These are phyloP conservation scores for Ceratocystiopsis sp. DNA, from an alignment of 2,329 filamentous ascomycete species.

Conservation along the genomic window DNA sequence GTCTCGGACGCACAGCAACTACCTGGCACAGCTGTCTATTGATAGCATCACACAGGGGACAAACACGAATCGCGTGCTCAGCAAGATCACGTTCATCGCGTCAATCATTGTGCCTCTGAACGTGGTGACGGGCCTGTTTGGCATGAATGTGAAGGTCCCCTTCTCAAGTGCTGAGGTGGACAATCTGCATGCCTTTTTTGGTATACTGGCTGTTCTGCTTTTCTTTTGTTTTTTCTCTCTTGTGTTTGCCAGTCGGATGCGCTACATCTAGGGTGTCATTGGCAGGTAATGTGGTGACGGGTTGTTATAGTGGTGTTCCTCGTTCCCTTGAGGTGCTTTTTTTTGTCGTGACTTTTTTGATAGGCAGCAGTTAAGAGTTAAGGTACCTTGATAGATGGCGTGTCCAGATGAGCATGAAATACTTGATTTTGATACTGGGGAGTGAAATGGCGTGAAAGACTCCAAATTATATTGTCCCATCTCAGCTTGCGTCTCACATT, in stretches of 20 bases:
- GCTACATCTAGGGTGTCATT: constrained; percentile 24
- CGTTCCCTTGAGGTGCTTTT: neutral
- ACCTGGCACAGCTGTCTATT: constrained; percentile 84
- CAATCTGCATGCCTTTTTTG: constrained; percentile 36
- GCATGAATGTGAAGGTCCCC: constrained; percentile 72
- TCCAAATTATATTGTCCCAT: no score
- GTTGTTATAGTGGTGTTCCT: neutral
- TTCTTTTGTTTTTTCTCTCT: constrained; percentile 31
- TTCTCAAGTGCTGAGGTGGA: constrained; percentile 30
- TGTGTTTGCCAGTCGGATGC: constrained; percentile 24
- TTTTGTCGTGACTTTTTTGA: neutral
- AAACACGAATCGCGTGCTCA: constrained; percentile 71
- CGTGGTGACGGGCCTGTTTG: constrained; percentile 71
- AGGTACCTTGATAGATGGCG: no score
- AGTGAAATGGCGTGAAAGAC: no score
- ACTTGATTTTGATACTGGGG: no score
- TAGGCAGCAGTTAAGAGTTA: no score
- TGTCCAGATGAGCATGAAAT: no score
- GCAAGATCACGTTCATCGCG: constrained; percentile 87
- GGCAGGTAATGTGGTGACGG: no score
- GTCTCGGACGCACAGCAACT: constrained; percentile 84
- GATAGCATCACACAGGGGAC: constrained; percentile 82
- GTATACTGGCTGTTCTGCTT: constrained; percentile 35
- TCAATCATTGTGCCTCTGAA: constrained; percentile 95
- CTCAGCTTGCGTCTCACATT: no score